Base-by-base conservation (phyloP, 1,139 yeast species). In the Taiozyma sp. region DNA sequence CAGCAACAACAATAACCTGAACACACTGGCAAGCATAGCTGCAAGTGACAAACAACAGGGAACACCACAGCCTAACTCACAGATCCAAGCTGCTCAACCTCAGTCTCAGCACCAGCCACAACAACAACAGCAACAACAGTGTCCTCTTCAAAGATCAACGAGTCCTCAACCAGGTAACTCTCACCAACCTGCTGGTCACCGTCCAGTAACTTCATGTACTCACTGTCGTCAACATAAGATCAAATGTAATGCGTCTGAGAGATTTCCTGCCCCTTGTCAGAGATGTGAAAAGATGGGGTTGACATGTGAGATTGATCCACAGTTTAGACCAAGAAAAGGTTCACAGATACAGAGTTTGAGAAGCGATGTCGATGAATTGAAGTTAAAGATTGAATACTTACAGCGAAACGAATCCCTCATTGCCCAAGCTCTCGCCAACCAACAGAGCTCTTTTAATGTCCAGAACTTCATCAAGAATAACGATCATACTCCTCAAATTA, bases 211-310 rank as follows among this genome's bases (percentile, higher is more conserved):
- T 0, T 86, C 96, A 3, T 91, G 98, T 64, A 88, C 96, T 0
- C 95, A 89, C 63, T 91, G 98, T 65, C 81, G 97, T 49, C 97
- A 91, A 65, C 97, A 90, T 65, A 91, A 91, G 68, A 89, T 90
- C 68, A 87, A 86, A 63, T 91, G 98, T 69, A 88, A 91, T 64
- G 97, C 97, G 0, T 79, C 88, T 4, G 93, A 87, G 28, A 82
- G 85, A 54, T 86, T 79, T 59, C 97, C 97, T 2, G 74, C 75
- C 14, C 88, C 97, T 0, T 91, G 97, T 66, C 79, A 85, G 34
- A 70, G 97, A 52, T 91, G 97, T 68, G 85, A 81, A 46, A 75
- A 85, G 62, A 85, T 87, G 88, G 84, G 82, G 2, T 73, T 90
- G 43, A 79, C 77, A 53, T 91, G 98, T 71, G 91, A 87, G 60